A percentile compares a stretch with the other conserved stretches of the same genome.
phyloP scores from a whole-genome alignment of 257 asterid genomes.

The Galeopsis tetrahit region DNA sequence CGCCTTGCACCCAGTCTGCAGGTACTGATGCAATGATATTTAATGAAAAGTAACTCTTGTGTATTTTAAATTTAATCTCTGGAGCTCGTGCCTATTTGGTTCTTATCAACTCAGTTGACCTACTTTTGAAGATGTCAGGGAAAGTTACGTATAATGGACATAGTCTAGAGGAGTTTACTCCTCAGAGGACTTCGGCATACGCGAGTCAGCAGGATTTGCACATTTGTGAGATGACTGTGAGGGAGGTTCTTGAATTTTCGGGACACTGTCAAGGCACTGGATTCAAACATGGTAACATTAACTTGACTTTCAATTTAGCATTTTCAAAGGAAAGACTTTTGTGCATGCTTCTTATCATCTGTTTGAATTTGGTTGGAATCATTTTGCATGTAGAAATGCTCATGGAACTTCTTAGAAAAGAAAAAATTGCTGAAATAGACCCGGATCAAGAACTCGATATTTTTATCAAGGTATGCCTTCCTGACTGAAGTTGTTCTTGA shows the following conservation, averaged over 20 bases:
- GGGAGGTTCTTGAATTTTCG: conserved; percentile 77
- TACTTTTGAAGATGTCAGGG: conserved; percentile 74
- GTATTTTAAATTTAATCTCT: conserved; percentile 15
- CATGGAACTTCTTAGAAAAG: conserved; percentile 75
- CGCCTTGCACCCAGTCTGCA: conserved; percentile 61
- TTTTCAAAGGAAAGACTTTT: not conserved
- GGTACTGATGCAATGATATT: conserved; percentile 43
- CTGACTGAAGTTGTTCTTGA: conserved; percentile 29
- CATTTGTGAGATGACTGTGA: conserved; percentile 78
- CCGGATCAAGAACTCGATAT: conserved; percentile 71
- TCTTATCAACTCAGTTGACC: conserved; percentile 39
- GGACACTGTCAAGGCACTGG: conserved; percentile 74
- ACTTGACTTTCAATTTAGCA: conserved; percentile 21
- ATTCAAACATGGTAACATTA: conserved; percentile 61
- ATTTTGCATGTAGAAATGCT: conserved; percentile 54
- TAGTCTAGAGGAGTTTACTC: conserved; percentile 62
- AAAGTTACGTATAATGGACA: conserved; percentile 69
- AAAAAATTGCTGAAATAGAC: conserved; percentile 60
- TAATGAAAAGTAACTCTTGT: not conserved
- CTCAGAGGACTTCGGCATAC: conserved; percentile 73
- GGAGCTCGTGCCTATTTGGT: conserved; percentile 24
- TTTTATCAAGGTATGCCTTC: conserved; percentile 65
- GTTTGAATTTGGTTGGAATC: conserved; percentile 24
- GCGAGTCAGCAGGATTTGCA: conserved; percentile 78
- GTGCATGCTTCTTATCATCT: conserved; percentile 19